Evolutionary conservation across 2,329 filamentous ascomycete species (phyloP).

Genomic region (Plenodomus biglobosus): DNA sequence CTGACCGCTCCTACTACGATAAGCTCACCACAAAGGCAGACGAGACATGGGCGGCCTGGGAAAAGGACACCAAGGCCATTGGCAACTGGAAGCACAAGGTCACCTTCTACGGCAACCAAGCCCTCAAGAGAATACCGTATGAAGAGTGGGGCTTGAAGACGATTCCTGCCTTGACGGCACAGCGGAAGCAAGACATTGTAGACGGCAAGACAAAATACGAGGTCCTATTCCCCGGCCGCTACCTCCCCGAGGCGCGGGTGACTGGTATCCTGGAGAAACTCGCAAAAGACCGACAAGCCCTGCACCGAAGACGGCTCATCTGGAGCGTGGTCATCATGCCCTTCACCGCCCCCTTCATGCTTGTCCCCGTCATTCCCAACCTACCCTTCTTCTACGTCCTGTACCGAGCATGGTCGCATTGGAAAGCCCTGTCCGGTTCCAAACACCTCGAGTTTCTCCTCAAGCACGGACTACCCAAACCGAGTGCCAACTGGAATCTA

Average conservation of each 20-base stretch:
- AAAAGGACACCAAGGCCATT: conserved; percentile 66
- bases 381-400: conserved; percentile 95
- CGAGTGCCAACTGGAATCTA: conserved; percentile 67
- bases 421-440: conserved; percentile 72
- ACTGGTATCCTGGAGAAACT: conserved; percentile 66
- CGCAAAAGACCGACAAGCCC: conserved; percentile 74
- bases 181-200: conserved; percentile 64
- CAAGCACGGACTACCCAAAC: conserved; percentile 68
- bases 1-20: conserved; percentile 63
- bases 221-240: conserved; percentile 72
- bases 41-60: conserved; percentile 82
- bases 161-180: conserved; percentile 75
- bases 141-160: conserved; percentile 99
- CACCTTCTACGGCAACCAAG: conserved; percentile 81
- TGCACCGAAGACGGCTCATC: conserved; percentile 75
- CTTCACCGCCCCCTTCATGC: conserved; percentile 75
- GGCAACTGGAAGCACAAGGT: conserved; percentile 83
- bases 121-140: conserved; percentile 84
- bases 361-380: conserved; percentile 87
- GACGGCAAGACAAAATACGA: conserved; percentile 66
- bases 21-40: conserved; percentile 70
- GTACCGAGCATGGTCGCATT: conserved; percentile 70
- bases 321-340: conserved; percentile 68
- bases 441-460: conserved; percentile 82
- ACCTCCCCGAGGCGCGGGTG: conserved; percentile 67